Percentiles rank a stretch among this genome's conserved stretches.
These are phyloP conservation scores for Fusarium burgessii DNA, from an alignment of 2,329 filamentous ascomycete genomes.

Conservation along the genomic window DNA sequence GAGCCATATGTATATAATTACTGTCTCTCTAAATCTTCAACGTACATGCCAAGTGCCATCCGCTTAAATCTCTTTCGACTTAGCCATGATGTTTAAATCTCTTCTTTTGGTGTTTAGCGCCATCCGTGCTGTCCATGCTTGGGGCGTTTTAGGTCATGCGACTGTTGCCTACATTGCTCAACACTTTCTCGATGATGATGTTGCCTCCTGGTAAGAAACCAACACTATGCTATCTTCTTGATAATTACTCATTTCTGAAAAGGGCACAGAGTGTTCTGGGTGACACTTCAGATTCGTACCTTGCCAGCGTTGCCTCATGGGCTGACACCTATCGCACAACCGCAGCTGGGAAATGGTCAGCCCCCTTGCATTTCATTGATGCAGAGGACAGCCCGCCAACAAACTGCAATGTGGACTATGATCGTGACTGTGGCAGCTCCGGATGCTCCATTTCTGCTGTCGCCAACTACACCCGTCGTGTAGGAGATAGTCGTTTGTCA, in stretches of 20 bases:
- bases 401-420: slow-evolving; percentile 15
- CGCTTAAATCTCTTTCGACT: fast-evolving
- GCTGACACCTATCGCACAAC: slow-evolving; percentile 15
- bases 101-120: background rate
- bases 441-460: slow-evolving; percentile 14
- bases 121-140: background rate
- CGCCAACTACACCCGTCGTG: slow-evolving; percentile 8
- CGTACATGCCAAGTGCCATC: fast-evolving
- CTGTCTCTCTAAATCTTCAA: background rate
- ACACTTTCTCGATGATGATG: slow-evolving; percentile 1
- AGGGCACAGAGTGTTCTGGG: slow-evolving; percentile 5
- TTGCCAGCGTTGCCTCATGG: slow-evolving; percentile 9
- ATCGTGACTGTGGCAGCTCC: slow-evolving; percentile 1
- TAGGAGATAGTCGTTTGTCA: slow-evolving; percentile 1
- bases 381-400: slow-evolving; percentile 7
- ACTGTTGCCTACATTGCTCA: slow-evolving; percentile 13
- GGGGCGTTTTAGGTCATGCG: slow-evolving; percentile 5
- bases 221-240: fast-evolving
- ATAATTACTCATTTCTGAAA: background rate
- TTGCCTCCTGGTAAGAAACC: background rate
- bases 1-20: background rate
- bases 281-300: slow-evolving; percentile 5
- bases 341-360: slow-evolving; percentile 3
- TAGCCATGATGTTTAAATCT: background rate
- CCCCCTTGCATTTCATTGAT: slow-evolving; percentile 6